Evolutionary conservation across 495 filamentous ascomycete genomes (phyloP), one percentile per base, ranked within the genome.

Genomic region (Tuber indicum): DNA sequence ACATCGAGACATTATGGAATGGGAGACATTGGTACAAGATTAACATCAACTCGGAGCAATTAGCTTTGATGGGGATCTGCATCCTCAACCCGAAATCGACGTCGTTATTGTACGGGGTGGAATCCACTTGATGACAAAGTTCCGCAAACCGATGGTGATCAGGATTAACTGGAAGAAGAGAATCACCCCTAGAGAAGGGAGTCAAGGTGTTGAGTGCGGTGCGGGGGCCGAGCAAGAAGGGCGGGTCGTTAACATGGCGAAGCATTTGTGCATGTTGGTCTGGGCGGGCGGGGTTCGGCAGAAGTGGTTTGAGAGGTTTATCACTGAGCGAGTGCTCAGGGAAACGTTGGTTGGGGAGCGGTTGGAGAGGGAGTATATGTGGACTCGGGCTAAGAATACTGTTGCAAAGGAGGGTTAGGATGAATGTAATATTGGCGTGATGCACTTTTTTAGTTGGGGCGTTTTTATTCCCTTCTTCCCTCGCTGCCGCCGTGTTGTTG

Each of bases 121-220:
- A 73, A 87, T 89, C 74, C 91, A 94, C 82, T 91, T 90, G 49
- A 91, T 94, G 84, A 89, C 88, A 46, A 89, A 89, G 72, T 98
- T 97, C 86, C 92, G 91, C 82, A 96, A 94, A 84, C 86, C 98
- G 43, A 94, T 98, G 92, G 85, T 95, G 36, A 90, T 96, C 75
- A 93, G 96, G 23, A 94, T 98, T 81, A 90, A 95, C 83, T 99
- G 96, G 96, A 92, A 91, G 4, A 94, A 98, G 83, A 94, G 97
- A 76, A 88, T 90, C 5, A 89, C 90, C 4, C 91, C 94, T 1
- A 86, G 87, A 72, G 87, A 90, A 26, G 86, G 84, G 75, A 87
- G 89, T 69, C 86, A 88, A 44, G 86, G 91, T 75, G 87, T 88
- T 66, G 91, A 91, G 77, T 84, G 88, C 66, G 88, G 91, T 82